Base-by-base conservation (phyloP, 2,329 filamentous ascomycete genomes). In the Hypomyces perniciosus region DNA sequence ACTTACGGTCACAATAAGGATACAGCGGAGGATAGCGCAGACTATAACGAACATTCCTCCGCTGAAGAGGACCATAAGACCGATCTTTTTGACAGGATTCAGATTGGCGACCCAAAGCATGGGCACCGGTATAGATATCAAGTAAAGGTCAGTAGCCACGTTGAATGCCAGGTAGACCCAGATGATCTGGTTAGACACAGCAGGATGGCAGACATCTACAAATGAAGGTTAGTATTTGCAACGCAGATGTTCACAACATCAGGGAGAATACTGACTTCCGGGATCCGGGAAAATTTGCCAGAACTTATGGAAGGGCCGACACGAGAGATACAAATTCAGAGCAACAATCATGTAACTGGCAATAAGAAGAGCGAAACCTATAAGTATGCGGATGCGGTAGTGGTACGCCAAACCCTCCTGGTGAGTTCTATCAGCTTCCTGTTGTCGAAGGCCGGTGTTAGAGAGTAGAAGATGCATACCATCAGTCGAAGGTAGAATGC, bases 281-380 rank as follows among this genome's bases (percentile, higher is more conserved):
- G 80, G 80, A 30, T 83, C 63, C 0, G 80, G 80, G 47, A 74
- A 66, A 44, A 84, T 80, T 61, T 83, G 78, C 79, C 80, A 84
- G 58, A 79, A 77, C 37, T 71, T 72, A 28, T 66, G 56, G 48
- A 83, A 72, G 0, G 79, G 79, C 27, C 69, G 68, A 55, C 80
- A 84, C 6, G 72, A 72, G 3, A 77, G 65, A 10, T 80, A 69
- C 34, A 81, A 71, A 4, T 74, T 73, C 33, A 76, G 65, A 29
- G 79, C 63, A 5, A 73, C 73, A 0, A 69, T 69, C 29, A 81
- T 49, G 55, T 76, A 83, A 4, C 76, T 80, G 2, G 56, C 56
- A 1, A 65, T 65, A 33, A 83, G 70, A 34, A 81, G 56, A 3
- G 58, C 64, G 52, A 79, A 81, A 6, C 78, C 78, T 41, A 79